Conservation (phyloP, 306 rosid species). For the Dicorynia guianensis region DNA sequence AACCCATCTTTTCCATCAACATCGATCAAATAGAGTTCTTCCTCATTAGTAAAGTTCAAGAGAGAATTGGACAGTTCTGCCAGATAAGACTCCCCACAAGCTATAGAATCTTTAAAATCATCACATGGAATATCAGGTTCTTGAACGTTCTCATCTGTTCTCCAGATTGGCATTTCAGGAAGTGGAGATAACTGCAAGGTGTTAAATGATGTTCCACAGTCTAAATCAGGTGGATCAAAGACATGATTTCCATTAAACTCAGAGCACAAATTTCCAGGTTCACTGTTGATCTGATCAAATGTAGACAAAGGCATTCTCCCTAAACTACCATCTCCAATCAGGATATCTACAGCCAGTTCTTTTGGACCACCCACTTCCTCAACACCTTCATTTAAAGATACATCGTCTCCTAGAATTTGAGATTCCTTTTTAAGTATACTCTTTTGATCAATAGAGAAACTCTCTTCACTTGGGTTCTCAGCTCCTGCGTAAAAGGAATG, state of each 20-base stretch:
- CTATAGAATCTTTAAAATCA: constrained; percentile 57
- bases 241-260: constrained; percentile 59
- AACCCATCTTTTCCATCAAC: constrained; percentile 69
- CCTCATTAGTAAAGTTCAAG: constrained; percentile 79
- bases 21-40: constrained; percentile 72
- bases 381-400: constrained; percentile 50
- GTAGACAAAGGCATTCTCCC: constrained; percentile 51
- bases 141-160: constrained; percentile 48
- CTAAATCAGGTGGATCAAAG: constrained; percentile 69
- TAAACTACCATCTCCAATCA: constrained; percentile 55
- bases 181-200: constrained; percentile 68
- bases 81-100: constrained; percentile 68
- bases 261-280: constrained; percentile 60
- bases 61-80: constrained; percentile 83
- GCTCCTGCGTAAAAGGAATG: constrained; percentile 53
- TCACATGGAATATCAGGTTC: constrained; percentile 48
- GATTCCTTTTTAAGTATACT: constrained; percentile 51
- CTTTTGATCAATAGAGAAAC: constrained; percentile 50
- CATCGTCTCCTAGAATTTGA: constrained; percentile 52
- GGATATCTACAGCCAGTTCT: constrained; percentile 52
- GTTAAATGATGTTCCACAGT: constrained; percentile 68
- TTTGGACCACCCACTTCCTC: constrained; percentile 51
- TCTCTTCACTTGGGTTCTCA: constrained; percentile 53
- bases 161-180: constrained; percentile 72
- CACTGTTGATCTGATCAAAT: constrained; percentile 58